Conservation (phyloP, 2,329 filamentous ascomycete species). For the Moelleriella libera region DNA sequence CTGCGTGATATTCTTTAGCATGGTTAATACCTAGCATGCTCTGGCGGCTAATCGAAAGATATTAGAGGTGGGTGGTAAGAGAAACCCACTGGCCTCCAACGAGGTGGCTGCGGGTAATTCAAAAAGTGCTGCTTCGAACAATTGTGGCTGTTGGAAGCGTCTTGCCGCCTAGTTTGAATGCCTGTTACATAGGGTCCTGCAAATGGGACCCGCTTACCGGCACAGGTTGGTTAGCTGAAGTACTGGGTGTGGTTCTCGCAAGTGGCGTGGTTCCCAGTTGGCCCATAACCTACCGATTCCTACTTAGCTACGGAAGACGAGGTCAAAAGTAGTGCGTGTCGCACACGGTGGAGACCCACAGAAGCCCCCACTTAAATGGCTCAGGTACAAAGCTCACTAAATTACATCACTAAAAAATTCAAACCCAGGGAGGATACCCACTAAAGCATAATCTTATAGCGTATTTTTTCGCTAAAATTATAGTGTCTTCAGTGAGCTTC, state of each 20-base stretch:
- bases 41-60: neutral
- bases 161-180: neutral
- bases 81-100: neutral
- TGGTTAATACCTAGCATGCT: neutral
- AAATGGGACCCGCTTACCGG: neutral
- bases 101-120: neutral
- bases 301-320: neutral
- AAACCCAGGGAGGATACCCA: too few relatives aligned
- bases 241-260: neutral
- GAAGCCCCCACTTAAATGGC: too few relatives aligned
- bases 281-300: neutral
- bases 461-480: too few relatives aligned
- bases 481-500: too few relatives aligned
- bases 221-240: neutral
- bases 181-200: neutral
- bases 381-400: too few relatives aligned
- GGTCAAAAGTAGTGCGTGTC: too few relatives aligned
- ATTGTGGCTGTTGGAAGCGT: neutral
- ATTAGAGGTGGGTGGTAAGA: neutral
- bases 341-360: too few relatives aligned
- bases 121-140: neutral
- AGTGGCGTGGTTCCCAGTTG: neutral
- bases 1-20: neutral
- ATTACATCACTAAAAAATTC: too few relatives aligned
- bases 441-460: too few relatives aligned